Percentiles rank a stretch among this genome's conserved stretches.
phyloP scores from a whole-genome alignment of 306 rosid species.

The Crotalaria pallida region DNA sequence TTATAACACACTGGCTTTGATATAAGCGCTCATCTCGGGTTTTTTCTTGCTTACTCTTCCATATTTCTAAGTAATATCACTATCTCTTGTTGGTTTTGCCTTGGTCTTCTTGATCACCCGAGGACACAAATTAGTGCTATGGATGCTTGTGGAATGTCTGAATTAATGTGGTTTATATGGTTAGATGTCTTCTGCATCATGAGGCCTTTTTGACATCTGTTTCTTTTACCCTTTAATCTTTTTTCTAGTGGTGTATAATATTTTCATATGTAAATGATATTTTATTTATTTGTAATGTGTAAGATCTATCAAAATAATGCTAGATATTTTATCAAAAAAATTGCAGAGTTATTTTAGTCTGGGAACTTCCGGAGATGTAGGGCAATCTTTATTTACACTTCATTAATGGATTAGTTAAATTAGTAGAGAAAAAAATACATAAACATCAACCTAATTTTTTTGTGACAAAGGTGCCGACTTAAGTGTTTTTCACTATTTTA shows the following conservation, averaged over 20 bases:
- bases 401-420: neutral
- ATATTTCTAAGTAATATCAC: neutral
- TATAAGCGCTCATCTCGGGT: neutral
- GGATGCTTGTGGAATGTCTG: neutral
- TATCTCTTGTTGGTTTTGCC: neutral
- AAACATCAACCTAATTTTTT: neutral
- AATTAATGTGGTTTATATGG: neutral
- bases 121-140: neutral
- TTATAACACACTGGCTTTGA: neutral
- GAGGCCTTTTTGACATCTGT: neutral
- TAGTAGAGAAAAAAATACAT: neutral
- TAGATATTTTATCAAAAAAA: neutral
- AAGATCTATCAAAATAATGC: neutral
- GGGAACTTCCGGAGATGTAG: neutral
- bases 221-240: neutral
- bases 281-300: neutral
- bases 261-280: neutral
- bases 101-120: neutral
- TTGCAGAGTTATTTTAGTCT: neutral
- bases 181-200: neutral
- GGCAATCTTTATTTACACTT: neutral
- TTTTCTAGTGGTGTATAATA: neutral
- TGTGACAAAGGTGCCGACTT: neutral
- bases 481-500: constrained; percentile 1
- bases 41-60: constrained; percentile 3